phyloP scores from a whole-genome alignment of 805 yeast genomes.

The Pichia cabralensis region DNA sequence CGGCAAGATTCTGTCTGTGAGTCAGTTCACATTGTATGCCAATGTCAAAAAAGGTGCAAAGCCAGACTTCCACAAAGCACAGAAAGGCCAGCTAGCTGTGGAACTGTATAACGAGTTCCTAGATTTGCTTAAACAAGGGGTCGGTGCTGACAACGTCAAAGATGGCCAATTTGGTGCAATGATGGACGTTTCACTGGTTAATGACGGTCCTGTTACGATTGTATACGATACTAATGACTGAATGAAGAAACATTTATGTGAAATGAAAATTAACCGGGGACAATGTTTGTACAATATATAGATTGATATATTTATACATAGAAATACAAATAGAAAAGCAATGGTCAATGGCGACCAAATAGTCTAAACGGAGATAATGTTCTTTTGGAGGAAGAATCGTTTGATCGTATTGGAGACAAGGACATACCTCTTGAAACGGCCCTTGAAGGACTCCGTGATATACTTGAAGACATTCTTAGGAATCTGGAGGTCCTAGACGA shows the following conservation, averaged over 20 bases:
- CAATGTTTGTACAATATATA: too few relatives aligned
- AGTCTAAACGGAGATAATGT: conserved; percentile 24
- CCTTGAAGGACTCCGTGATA: conserved; percentile 10
- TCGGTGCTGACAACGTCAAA: conserved; percentile 49
- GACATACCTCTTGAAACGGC: too few relatives aligned
- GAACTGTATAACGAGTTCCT: conserved; percentile 46
- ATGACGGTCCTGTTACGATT: conserved; percentile 92
- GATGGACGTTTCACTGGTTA: conserved; percentile 87
- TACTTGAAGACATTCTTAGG: conserved; percentile 12
- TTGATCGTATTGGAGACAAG: conserved; percentile 1
- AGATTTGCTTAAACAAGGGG: conserved; percentile 31
- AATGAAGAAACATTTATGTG: too few relatives aligned
- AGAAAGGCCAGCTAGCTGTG: conserved; percentile 56
- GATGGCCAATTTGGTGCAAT: conserved; percentile 94
- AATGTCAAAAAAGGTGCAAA: conserved; percentile 83
- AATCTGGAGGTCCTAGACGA: conserved; percentile 18
- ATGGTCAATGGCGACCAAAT: too few relatives aligned
- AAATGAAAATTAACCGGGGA: too few relatives aligned
- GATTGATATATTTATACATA: not conserved
- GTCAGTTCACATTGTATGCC: conserved; percentile 88
- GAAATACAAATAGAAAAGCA: not conserved
- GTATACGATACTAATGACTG: conserved; percentile 57
- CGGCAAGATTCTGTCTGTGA: conserved; percentile 75
- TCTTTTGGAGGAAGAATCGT: conserved; percentile 12
- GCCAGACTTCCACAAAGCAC: conserved; percentile 91